Evolutionary conservation across 1,284 basidiomycete species (phyloP), one percentile per base, ranked within the genome.

Genomic region (Farysia itapuensis): DNA sequence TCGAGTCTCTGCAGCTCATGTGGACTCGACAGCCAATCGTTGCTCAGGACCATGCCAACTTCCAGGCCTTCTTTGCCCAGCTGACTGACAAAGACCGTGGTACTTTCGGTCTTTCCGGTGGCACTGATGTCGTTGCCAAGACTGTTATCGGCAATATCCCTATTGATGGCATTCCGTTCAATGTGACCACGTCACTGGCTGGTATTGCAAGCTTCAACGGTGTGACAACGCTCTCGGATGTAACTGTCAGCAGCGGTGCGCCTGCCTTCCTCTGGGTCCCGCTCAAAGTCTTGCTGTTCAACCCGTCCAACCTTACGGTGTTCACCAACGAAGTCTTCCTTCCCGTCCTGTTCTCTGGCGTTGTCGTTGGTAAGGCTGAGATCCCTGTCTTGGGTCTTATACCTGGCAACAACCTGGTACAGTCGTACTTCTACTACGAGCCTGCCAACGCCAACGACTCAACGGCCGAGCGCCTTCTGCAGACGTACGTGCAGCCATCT

Each of bases 101-200:
- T 5, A 77, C 78, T 6, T 79, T 87, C 14, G 79, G 77, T 0
- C 74, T 88, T 13, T 80, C 80, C 30, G 87, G 87, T 13, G 78
- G 80, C 1, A 83, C 84, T 0, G 80, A 84, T 57, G 83, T 89
- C 29, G 79, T 81, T 13, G 87, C 82, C 1, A 81, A 80, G 42
- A 88, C 86, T 2, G 72, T 81, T 1, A 85, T 88, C 34, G 87
- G 87, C 12, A 77, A 86, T 66, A 80, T 88, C 15, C 83, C 84
- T 0, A 86, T 88, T 47, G 77, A 79, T 4, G 83, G 82, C 16
- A 85, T 89, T 64, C 80, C 82, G 2, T 84, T 88, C 74, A 79
- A 83, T 51, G 83, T 87, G 24, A 73, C 78, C 5, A 84, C 84
- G 4, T 77, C 74, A 31, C 64, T 88, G 38, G 81, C 80, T 61